phyloP scores from a whole-genome alignment of 176 grass and related monocot genomes.

The Bonia amplexicaulis region DNA sequence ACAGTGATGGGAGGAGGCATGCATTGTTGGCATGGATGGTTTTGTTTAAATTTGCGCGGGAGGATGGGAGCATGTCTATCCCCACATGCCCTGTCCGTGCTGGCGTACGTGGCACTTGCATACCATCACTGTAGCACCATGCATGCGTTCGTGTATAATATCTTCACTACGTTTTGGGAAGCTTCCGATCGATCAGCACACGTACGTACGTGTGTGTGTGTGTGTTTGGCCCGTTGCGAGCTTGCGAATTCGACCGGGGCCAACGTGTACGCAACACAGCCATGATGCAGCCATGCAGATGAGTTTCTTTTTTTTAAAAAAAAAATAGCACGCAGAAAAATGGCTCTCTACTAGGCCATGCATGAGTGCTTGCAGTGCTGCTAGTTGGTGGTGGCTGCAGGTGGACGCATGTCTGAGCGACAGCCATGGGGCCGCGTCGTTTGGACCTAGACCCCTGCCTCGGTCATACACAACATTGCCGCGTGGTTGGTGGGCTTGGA shows the following conservation, averaged over 20 bases:
- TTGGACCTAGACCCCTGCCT: slow-evolving; percentile 29
- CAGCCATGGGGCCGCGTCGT: slow-evolving; percentile 22
- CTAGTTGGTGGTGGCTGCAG: neutral
- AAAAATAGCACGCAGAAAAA: no score
- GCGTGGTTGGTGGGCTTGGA: neutral
- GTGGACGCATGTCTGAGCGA: neutral
- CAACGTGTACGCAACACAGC: no score
- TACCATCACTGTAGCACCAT: neutral
- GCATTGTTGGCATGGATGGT: neutral
- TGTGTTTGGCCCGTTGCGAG: no score
- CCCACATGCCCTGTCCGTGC: no score
- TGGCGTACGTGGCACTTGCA: no score
- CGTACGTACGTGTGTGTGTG: neutral
- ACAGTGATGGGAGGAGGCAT: neutral
- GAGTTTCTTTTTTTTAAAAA: no score
- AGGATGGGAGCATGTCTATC: no score
- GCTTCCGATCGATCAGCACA: neutral
- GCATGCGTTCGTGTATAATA: neutral
- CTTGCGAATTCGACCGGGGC: no score
- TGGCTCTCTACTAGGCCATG: neutral
- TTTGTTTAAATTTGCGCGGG: no score
- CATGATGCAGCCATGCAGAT: neutral
- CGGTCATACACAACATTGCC: neutral
- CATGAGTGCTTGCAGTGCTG: neutral
- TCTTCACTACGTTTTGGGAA: neutral